phyloP scores from a whole-genome alignment of 2,329 filamentous ascomycete species.

The Hypomyces rosellus region DNA sequence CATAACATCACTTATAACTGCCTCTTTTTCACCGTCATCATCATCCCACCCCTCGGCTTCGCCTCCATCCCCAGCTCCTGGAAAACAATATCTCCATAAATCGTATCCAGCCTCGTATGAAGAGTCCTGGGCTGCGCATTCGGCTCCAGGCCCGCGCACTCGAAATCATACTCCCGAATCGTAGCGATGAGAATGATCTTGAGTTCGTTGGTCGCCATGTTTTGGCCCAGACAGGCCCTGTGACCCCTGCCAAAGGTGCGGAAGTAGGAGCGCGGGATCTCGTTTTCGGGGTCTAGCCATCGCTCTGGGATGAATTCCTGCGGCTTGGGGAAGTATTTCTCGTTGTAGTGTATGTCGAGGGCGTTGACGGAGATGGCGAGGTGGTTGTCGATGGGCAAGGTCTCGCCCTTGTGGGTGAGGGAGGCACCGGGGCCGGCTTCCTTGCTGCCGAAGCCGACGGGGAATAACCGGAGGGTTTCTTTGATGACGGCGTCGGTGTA shows the following conservation, averaged over 20 bases:
- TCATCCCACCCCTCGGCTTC: constrained; percentile 17
- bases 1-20: no score
- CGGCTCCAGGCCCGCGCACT: constrained; percentile 15
- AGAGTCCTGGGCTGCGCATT: constrained; percentile 14
- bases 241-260: constrained; percentile 32
- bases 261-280: constrained; percentile 11
- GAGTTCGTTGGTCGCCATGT: constrained; percentile 29
- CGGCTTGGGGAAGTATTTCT: constrained; percentile 31
- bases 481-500: constrained; percentile 50
- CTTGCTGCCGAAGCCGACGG: constrained; percentile 38
- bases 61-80: constrained; percentile 18
- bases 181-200: constrained; percentile 22
- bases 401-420: constrained; percentile 31
- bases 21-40: constrained; percentile 16
- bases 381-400: constrained; percentile 29
- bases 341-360: constrained; percentile 23
- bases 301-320: constrained; percentile 37
- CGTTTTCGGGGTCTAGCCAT: constrained; percentile 25
- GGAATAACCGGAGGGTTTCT: constrained; percentile 47
- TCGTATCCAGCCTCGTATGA: constrained; percentile 20
- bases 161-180: constrained; percentile 19
- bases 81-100: constrained; percentile 11
- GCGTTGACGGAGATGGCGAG: constrained; percentile 18
- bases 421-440: constrained; percentile 24
- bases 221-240: constrained; percentile 30